Evolutionary conservation across 768 basidiomycete genomes (phyloP).

Genomic region (Rossbeevera mucosa): DNA sequence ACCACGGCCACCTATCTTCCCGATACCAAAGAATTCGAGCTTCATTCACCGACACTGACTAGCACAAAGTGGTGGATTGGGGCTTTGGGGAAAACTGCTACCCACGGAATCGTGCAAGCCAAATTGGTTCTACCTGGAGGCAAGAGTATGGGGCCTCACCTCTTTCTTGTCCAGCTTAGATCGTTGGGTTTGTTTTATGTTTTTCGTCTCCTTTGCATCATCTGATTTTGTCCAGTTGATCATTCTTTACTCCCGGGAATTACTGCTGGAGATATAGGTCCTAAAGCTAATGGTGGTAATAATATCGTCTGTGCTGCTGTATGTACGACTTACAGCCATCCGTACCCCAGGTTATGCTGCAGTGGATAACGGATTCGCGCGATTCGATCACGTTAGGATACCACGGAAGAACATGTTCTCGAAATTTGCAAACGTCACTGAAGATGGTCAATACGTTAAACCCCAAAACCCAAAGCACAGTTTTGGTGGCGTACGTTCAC

Average conservation of each 20-base stretch:
- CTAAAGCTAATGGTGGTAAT: constrained; percentile 33
- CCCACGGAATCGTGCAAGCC: constrained; percentile 74
- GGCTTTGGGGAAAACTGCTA: constrained; percentile 63
- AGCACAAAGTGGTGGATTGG: constrained; percentile 86
- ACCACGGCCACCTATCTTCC: constrained; percentile 76
- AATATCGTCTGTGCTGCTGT: neutral
- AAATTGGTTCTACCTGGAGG: constrained; percentile 62
- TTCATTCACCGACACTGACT: constrained; percentile 70
- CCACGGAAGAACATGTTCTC: constrained; percentile 71
- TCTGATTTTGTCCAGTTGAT: constrained; percentile 39
- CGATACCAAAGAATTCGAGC: constrained; percentile 62
- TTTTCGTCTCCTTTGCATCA: neutral
- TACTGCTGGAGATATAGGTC: constrained; percentile 62
- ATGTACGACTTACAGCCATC: neutral
- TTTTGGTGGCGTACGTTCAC: constrained; percentile 60
- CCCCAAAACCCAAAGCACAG: constrained; percentile 72
- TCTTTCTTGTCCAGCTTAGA: constrained; percentile 70
- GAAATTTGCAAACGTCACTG: constrained; percentile 65
- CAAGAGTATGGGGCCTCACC: constrained; percentile 62
- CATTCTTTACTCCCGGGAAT: constrained; percentile 60
- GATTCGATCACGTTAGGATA: constrained; percentile 61
- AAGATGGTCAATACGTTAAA: constrained; percentile 57
- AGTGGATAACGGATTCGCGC: constrained; percentile 65
- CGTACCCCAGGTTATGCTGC: constrained; percentile 43
- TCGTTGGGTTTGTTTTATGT: constrained; percentile 43